Evolutionary conservation across 108 stramenopile genomes (phyloP), one percentile per base, ranked within the genome.

Genomic region (Nannochloropsis granulata): DNA sequence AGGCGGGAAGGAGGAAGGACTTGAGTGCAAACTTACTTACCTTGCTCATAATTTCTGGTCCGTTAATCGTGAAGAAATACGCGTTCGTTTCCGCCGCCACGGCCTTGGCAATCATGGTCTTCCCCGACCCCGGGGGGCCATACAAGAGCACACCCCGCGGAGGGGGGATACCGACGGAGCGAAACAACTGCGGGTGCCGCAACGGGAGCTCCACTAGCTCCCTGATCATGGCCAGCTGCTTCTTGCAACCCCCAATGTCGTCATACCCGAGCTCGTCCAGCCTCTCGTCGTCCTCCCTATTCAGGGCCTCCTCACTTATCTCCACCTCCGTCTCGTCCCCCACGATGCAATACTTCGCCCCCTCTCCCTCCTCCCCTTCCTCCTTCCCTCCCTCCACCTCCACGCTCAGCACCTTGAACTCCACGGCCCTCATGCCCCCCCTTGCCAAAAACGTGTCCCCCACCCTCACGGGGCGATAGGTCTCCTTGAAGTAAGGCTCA

Each of bases 111-210:
- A 98, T 93, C 88, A 96, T 88, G 12, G 98, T 98, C 91, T 99
- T 99, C 44, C 98, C 98, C 82, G 95, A 95, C 12, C 98, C 98
- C 12, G 97, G 96, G 16, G 98, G 98, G 13, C 98, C 98, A 83
- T 97, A 95, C 56, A 99, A 88, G 26, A 99, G 90, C 78, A 98
- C 97, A 23, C 98, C 98, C 81, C 94, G 92, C 25, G 98, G 97
- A 23, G 98, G 95, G n/a, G 95, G 94, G 25, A 98, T 95, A 79
- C 98, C 98, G 34, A 95, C 93, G 25, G 96, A 92, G 26, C 94
- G 93, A 95, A 97, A 98, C 7, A 98, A 90, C 86, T 96, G 94
- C 13, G 98, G 97, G 85, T 96, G 95, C 23, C 94, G 92, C 43
- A 98, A 88, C 0, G 97, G 98, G 12, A 98, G 90, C 90, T 98